Conservation (phyloP, 176 grass and related monocot genomes). For the Carex cristatella region DNA sequence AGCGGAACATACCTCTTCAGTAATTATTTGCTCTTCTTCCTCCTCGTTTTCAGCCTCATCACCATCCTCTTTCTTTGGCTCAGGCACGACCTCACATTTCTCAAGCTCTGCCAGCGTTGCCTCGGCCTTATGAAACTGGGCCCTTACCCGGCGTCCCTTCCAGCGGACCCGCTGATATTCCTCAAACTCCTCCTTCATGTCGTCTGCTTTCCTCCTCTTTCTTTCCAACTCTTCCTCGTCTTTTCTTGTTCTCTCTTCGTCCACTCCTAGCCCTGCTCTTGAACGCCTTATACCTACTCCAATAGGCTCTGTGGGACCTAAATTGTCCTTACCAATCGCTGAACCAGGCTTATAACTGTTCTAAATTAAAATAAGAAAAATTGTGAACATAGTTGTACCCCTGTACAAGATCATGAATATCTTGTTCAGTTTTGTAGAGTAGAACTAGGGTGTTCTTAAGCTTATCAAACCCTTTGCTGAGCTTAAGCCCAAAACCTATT, state of each 20-base stretch:
- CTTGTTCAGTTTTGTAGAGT: background rate
- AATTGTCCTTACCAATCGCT: slow-evolving; percentile 10
- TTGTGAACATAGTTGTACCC: background rate
- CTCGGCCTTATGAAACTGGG: slow-evolving; percentile 64
- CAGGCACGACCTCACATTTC: slow-evolving; percentile 45
- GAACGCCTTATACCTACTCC: slow-evolving; percentile 70
- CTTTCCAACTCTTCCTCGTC: slow-evolving; percentile 31
- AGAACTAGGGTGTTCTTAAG: no score
- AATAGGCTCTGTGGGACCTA: slow-evolving; percentile 43
- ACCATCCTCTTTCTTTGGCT: slow-evolving; percentile 28
- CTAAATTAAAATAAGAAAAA: slow-evolving; percentile 19
- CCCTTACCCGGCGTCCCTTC: slow-evolving; percentile 44
- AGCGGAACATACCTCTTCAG: slow-evolving; percentile 54
- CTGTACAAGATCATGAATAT: background rate
- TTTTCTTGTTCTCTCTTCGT: slow-evolving; percentile 27
- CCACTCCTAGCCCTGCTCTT: slow-evolving; percentile 50
- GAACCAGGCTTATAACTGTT: slow-evolving; percentile 24
- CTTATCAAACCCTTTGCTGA: no score
- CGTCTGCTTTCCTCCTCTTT: slow-evolving; percentile 40
- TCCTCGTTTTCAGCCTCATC: slow-evolving; percentile 62
- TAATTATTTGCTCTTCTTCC: slow-evolving; percentile 66
- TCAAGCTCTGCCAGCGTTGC: slow-evolving; percentile 65
- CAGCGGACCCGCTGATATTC: slow-evolving; percentile 62
- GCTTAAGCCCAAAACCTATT: no score
- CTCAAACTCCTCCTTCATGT: slow-evolving; percentile 61